Percentiles rank a stretch among this genome's conserved stretches.
Evolutionary conservation across 208 protist genomes (phyloP).

Genomic region (Lotmaria passim): DNA sequence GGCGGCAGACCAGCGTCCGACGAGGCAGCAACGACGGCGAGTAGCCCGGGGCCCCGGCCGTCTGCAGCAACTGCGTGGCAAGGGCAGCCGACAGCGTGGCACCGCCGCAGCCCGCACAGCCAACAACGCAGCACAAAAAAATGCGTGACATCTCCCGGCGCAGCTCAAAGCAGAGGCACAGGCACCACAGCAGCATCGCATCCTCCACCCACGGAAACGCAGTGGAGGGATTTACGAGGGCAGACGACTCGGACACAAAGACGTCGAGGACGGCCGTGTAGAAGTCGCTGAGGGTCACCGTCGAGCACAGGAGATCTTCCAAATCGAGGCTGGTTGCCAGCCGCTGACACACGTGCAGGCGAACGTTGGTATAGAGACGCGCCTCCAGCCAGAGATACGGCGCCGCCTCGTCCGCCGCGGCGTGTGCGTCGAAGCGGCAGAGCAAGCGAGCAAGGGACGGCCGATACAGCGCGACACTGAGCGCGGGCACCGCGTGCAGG

Average conservation of each 20-base stretch:
- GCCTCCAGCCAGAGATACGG: constrained; percentile 53
- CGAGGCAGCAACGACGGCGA: not conserved
- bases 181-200: constrained; percentile 40
- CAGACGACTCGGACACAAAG: not conserved
- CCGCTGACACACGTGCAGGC: constrained; percentile 25
- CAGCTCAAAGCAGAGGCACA: constrained; percentile 58
- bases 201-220: constrained; percentile 19
- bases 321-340: constrained; percentile 38
- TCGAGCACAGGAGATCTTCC: constrained; percentile 36
- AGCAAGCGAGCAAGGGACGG: constrained; percentile 45
- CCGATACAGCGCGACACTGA: constrained; percentile 40
- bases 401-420: not conserved
- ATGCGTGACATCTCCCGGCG: constrained; percentile 32
- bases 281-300: constrained; percentile 32
- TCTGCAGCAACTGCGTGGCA: constrained; percentile 12
- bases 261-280: constrained; percentile 14
- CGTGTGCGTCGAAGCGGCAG: constrained; percentile 25
- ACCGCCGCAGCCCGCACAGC: constrained; percentile 25
- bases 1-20: constrained; percentile 37
- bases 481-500: constrained; percentile 33
- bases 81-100: constrained; percentile 23
- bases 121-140: constrained; percentile 25
- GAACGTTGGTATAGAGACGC: constrained; percentile 38
- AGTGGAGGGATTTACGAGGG: not conserved
- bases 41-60: not conserved